Conservation (phyloP, 2,329 filamentous ascomycete species). For the Clarireedia hainanense region DNA sequence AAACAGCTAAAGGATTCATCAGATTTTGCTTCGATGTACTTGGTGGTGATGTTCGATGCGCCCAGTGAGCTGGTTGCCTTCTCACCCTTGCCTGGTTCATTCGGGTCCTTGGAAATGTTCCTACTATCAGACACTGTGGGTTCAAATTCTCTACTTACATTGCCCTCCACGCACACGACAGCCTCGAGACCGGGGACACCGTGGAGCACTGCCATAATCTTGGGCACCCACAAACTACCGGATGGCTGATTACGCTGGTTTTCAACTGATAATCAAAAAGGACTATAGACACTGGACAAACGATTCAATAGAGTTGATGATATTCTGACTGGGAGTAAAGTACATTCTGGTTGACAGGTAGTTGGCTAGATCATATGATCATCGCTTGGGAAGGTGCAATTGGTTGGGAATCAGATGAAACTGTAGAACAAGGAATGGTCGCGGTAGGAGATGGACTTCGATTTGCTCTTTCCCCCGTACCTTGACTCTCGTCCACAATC, state of each 20-base stretch:
- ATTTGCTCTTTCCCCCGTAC: neutral
- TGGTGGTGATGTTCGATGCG: neutral
- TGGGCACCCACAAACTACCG: neutral
- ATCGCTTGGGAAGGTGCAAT: neutral
- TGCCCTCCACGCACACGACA: neutral
- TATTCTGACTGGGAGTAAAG: neutral
- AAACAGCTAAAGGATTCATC: neutral
- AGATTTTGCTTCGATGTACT: neutral
- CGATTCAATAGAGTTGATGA: neutral
- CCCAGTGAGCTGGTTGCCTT: neutral
- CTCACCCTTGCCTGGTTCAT: neutral
- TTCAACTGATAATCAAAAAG: neutral
- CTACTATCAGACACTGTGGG: too few relatives aligned
- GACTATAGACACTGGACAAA: neutral
- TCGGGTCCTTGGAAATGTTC: too few relatives aligned
- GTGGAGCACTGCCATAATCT: neutral
- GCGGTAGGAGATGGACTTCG: neutral
- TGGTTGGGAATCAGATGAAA: neutral
- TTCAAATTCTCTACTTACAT: neutral
- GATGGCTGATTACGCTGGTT: neutral
- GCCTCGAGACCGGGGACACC: neutral
- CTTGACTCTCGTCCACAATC: too few relatives aligned
- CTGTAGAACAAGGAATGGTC: too few relatives aligned
- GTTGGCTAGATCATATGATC: neutral
- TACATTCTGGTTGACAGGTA: neutral